Evolutionary conservation across 1,284 basidiomycete species (phyloP), one percentile per base, ranked within the genome.

Genomic region (Trametes versicolor): DNA sequence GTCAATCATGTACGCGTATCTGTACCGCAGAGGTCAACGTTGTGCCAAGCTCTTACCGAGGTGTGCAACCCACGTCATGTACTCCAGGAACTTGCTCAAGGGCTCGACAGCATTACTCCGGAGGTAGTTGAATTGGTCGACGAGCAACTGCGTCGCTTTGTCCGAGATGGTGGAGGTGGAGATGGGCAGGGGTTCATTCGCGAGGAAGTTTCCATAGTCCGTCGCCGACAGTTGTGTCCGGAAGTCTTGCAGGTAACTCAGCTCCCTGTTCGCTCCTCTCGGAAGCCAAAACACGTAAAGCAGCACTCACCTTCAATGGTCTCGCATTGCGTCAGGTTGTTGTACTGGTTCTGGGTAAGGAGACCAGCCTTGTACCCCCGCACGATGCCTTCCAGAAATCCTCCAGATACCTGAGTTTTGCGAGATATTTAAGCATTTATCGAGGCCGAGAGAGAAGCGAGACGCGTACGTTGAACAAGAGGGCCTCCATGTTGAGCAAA

Each of bases 1-100:
- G 88, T 99, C 98, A 75, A 99, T 99, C 98, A 99, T 99, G 82
- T 99, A 99, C 32, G 91, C 95, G 77, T 98, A 98, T 50, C 95
- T 96, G 76, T 10, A 7, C 36, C 23, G 27, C 36, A 37, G 13
- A 27, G 27, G 34, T 41, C 19, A 41, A 53, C 48, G 51, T 39
- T 36, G 39, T 25, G 4, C 36, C 36, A 15, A 25, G 13, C 12
- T 17, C 8, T 19, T 58, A 58, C 39, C 41, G 66, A 56, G 51
- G 53, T 48, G 19, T 5, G 32, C 10, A 36, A 86, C 88, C 63
- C 76, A 93, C 88, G 97, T 99, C 80, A 99, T 95, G 79, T 99
- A 99, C 77, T 99, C 98, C 69, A 99, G 83, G 77, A 99, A 99
- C 75, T 92, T 97, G 76, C 88, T 88, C 58, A 99, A 80, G 2